Evolutionary conservation across 345 rosid genomes (phyloP), one percentile per base, ranked within the genome.

Genomic region (Toxicodendron radicans): DNA sequence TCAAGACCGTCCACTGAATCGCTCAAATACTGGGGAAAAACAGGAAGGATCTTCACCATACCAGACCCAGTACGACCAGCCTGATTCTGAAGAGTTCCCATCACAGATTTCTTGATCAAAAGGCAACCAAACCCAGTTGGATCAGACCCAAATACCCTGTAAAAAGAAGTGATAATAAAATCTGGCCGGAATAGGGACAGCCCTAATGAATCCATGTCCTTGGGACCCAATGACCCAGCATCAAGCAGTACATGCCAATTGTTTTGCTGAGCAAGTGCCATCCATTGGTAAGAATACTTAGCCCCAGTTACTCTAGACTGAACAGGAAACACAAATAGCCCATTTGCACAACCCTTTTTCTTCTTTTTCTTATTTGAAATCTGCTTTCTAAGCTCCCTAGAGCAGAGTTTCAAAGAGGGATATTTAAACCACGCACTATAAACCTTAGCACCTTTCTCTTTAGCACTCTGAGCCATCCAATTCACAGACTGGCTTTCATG

Each of bases 401-500:
- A 91, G 70, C 98, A 93, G 6, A 87, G 97, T 76, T 89, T 93
- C 84, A 93, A 66, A 2, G 88, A 85, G 0, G 98, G 98, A 96
- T 96, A 93, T 66, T 93, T 93, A 78, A 91, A 93, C 97, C 98
- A 93, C 17, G 98, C 94, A 70, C 87, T 93, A 53, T 86, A 81
- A 10, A 85, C 87, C 82, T 91, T 91, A 24, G 97, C 98, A 18
- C 98, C 94, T 85, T 89, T 89, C 80, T 89, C 97, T 73, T 83
- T 91, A 5, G 98, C 98, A 14, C 93, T 76, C 64, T 91, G 94
- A 58, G 89, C 92, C 94, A 93, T 93, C 97, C 91, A 88, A 76
- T 88, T 91, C 60, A 93, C 97, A 21, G 97, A 91, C 82, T 93
- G 98, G 66, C 97, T 91, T 87, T 93, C 98, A 11, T 93, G 96